Base-by-base conservation (phyloP, 1,284 basidiomycete species). In the Sparassis latifolia region DNA sequence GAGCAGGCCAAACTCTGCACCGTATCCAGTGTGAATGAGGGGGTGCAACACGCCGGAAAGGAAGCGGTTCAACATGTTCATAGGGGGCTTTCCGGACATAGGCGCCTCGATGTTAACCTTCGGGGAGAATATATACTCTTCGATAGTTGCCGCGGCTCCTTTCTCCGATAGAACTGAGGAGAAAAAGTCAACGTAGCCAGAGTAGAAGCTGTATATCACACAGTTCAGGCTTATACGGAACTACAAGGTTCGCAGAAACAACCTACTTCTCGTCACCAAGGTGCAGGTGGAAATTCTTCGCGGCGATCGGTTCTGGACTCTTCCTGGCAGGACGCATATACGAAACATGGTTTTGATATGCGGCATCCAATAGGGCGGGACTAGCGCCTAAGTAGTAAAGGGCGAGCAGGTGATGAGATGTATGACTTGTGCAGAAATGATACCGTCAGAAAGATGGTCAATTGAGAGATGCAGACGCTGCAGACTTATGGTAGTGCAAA, bases 21-120 rank as follows among this genome's bases (percentile, higher is more conserved):
- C 85, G 61, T 82, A 83, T 1, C 81, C 84, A 1, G 70, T 57
- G 53, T 86, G 82, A 35, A 88, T 86, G 52, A 86, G 61, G 0
- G 84, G 82, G 53, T 88, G 86, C 0, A 86, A 42, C 10, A 86
- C 64, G 9, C 79, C 80, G 5, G 75, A 73, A 6, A 85, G 55
- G 57, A 84, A 72, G 3, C 84, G 75, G 54, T 73, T 77, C 3
- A 86, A 62, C 82, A 88, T 85, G 54, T 75, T 65, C 52, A 56
- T 47, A 1, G 80, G 78, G 33, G 76, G 71, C 44, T 66, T 58
- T 32, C 68, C 63, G 12, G 58, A 54, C 7, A 58, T 57, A 1
- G 59, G 59, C 0, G 58, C 45, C 9, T 52, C 65, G 54, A 73
- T 69, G 56, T 85, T 86, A 32, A 72, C 74, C 41, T 72, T 66